A percentile compares a stretch with the other conserved stretches of the same genome.
phyloP scores from a whole-genome alignment of 169 alveolate genomes.

The Cryptosporidium bovis region DNA sequence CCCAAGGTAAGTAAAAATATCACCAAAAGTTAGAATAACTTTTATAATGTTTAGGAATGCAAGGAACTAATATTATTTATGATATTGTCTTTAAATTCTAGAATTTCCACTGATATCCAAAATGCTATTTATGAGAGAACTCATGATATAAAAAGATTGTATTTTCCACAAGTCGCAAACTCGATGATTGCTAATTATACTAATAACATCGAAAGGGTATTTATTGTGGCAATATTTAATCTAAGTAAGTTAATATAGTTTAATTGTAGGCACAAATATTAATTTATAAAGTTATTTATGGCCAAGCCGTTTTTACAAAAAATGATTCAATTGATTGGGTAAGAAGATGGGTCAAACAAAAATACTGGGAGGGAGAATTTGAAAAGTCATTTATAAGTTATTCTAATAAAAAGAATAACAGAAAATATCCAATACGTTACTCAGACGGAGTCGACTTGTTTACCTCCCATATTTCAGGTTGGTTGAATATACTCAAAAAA shows the following conservation, averaged over 20 bases:
- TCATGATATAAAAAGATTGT: background rate
- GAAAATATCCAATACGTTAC: background rate
- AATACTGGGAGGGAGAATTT: conserved; percentile 57
- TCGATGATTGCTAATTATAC: conserved; percentile 7
- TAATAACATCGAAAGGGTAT: background rate
- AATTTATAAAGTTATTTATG: conserved; percentile 10
- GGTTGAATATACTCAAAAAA: conserved; percentile 23
- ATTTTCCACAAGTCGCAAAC: background rate
- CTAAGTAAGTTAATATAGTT: conserved; percentile 36
- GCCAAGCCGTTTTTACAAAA: conserved; percentile 30
- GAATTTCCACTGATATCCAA: conserved; percentile 29
- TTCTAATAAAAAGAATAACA: background rate
- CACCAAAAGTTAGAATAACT: background rate
- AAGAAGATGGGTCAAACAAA: conserved; percentile 55
- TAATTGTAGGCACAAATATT: background rate
- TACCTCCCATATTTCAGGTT: background rate
- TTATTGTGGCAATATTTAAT: conserved; percentile 23
- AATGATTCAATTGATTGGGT: conserved; percentile 35
- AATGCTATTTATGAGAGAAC: background rate
- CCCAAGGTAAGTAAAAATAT: conserved; percentile 25
- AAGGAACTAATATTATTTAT: conserved; percentile 2
- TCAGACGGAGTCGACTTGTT: conserved; percentile 41
- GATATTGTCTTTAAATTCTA: conserved; percentile 14
- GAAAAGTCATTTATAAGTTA: background rate
- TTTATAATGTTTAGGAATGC: conserved; percentile 15